phyloP scores from a whole-genome alignment of 306 rosid species.

The Quercus alba region DNA sequence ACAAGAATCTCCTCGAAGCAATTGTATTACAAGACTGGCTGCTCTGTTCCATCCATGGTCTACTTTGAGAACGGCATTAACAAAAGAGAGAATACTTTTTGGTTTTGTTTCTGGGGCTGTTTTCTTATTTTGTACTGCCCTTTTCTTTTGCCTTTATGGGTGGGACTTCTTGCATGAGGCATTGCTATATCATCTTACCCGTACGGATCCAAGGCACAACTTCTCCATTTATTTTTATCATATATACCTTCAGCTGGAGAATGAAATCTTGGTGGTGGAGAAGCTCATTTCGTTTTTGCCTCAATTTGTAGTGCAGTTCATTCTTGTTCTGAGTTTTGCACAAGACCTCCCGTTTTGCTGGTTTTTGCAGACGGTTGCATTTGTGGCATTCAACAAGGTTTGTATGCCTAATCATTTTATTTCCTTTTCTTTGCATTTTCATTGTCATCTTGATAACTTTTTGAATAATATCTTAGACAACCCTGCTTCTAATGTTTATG shows the following conservation, averaged over 20 bases:
- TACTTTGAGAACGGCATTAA: slow-evolving; percentile 45
- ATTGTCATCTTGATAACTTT: too few species aligned
- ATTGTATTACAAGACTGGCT: slow-evolving; percentile 14
- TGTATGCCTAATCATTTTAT: background rate
- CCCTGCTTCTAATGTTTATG: too few species aligned
- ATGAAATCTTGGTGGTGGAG: slow-evolving; percentile 51
- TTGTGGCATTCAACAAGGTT: slow-evolving; percentile 95
- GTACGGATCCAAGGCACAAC: slow-evolving; percentile 92
- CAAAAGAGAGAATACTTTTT: slow-evolving; percentile 65
- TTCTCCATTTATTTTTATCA: slow-evolving; percentile 87
- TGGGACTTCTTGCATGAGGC: slow-evolving; percentile 89
- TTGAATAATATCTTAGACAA: too few species aligned
- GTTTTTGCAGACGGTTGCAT: slow-evolving; percentile 81
- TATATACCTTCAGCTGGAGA: slow-evolving; percentile 78
- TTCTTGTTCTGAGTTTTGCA: slow-evolving; percentile 63
- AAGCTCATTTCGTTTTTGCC: slow-evolving; percentile 93
- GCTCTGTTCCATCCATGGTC: slow-evolving; percentile 28
- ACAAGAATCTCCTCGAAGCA: slow-evolving; percentile 34
- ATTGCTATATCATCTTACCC: slow-evolving; percentile 84
- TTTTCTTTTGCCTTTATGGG: slow-evolving; percentile 70
- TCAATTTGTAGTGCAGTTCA: slow-evolving; percentile 75
- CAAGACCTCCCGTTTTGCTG: slow-evolving; percentile 83
- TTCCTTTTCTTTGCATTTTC: too few species aligned
- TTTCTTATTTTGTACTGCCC: slow-evolving; percentile 61
- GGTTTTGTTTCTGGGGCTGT: slow-evolving; percentile 65